phyloP scores from a whole-genome alignment of 257 asterid genomes.

The Plectranthus barbatus region DNA sequence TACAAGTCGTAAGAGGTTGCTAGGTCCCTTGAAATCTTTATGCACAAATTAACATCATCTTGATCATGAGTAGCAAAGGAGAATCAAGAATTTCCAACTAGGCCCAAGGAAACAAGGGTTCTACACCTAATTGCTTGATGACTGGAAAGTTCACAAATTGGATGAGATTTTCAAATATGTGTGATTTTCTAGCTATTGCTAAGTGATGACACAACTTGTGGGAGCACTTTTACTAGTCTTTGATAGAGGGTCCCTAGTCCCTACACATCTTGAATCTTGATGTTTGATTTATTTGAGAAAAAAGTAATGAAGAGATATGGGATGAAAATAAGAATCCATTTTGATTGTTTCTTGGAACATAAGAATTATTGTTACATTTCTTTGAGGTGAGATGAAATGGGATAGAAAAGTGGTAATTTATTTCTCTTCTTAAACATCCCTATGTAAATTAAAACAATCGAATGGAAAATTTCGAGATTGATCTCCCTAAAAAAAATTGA shows the following conservation, averaged over 20 bases:
- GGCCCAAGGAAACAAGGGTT: background rate
- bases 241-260: slow-evolving; percentile 21
- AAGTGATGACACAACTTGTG: slow-evolving; percentile 9
- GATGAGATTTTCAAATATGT: background rate
- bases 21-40: background rate
- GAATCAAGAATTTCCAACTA: slow-evolving; percentile 12
- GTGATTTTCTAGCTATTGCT: background rate
- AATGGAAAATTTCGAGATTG: no score
- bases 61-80: background rate
- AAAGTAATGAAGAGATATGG: background rate
- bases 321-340: background rate
- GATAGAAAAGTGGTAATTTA: background rate
- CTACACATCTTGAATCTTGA: slow-evolving; percentile 26
- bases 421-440: no score
- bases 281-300: slow-evolving; percentile 13
- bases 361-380: background rate
- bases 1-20: no score
- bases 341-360: background rate
- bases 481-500: no score
- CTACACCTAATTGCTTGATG: slow-evolving; percentile 8
- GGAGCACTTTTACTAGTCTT: slow-evolving; percentile 15
- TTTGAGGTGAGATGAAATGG: background rate
- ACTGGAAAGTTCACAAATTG: slow-evolving; percentile 6
- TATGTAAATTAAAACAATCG: no score
- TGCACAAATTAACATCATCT: background rate